A percentile compares a stretch with the other conserved stretches of the same genome.
Evolutionary conservation across 2,329 filamentous ascomycete genomes (phyloP).

Genomic region (Alternaria burnsii): DNA sequence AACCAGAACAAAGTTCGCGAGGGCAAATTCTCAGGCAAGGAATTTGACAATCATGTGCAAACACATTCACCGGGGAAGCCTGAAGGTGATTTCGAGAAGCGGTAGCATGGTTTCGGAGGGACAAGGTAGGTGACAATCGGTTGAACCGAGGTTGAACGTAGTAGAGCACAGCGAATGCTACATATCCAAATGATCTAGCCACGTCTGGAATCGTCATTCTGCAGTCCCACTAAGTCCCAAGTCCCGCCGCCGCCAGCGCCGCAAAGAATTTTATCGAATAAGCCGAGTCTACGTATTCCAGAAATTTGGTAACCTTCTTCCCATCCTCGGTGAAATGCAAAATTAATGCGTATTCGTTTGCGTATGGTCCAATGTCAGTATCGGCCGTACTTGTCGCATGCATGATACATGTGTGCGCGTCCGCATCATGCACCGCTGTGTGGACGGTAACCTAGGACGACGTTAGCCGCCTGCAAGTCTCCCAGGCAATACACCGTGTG

Average conservation of each 20-base stretch:
- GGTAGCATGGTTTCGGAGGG: slow-evolving; percentile 5
- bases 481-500: accelerated
- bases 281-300: slow-evolving; percentile 5
- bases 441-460: background rate
- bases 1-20: slow-evolving; percentile 33
- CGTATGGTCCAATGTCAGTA: slow-evolving; percentile 1
- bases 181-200: background rate
- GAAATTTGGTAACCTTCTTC: slow-evolving; percentile 3
- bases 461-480: background rate
- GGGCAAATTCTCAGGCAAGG: slow-evolving; percentile 34
- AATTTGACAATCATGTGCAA: slow-evolving; percentile 40
- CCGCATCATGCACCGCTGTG: background rate
- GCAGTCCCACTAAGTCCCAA: background rate
- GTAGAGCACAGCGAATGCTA: background rate
- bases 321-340: slow-evolving; percentile 9
- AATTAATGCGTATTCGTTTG: slow-evolving; percentile 5
- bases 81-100: slow-evolving; percentile 36
- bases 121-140: background rate
- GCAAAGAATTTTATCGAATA: slow-evolving; percentile 11
- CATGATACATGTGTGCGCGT: background rate
- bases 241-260: background rate
- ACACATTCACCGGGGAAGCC: slow-evolving; percentile 29
- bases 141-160: background rate
- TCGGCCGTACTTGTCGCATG: slow-evolving; percentile 4
- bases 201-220: background rate